Percentiles rank a stretch among this genome's conserved stretches.
Evolutionary conservation across 257 asterid genomes (phyloP).

Genomic region (Nicotiana obtusifolia): DNA sequence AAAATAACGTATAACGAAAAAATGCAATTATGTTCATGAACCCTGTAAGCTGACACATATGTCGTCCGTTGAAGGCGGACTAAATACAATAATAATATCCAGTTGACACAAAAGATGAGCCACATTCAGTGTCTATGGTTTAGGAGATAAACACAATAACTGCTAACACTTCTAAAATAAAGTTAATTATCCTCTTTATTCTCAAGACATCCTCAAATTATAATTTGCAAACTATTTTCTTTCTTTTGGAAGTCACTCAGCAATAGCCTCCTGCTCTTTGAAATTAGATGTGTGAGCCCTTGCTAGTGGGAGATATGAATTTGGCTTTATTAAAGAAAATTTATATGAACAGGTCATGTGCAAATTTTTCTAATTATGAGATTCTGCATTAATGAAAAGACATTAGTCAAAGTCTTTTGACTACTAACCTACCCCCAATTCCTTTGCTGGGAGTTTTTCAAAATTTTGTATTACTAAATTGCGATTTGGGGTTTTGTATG

Average conservation of each 20-base stretch:
- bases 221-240: not conserved
- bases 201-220: not conserved
- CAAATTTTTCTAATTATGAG: not conserved
- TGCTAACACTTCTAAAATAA: not conserved
- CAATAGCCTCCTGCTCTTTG: not conserved
- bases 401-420: not conserved
- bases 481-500: not conserved
- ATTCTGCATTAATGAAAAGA: not conserved
- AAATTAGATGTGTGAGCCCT: not conserved
- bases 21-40: conserved; percentile 3
- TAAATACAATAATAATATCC: not conserved
- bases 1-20: not conserved
- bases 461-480: not conserved
- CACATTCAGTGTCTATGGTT: not conserved
- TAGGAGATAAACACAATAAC: not conserved
- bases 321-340: not conserved
- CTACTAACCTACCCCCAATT: not conserved
- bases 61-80: not conserved
- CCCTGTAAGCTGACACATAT: not conserved
- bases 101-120: not conserved
- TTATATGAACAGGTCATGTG: not conserved
- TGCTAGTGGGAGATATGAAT: not conserved
- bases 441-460: not conserved
- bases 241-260: not conserved
- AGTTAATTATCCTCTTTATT: not conserved